Evolutionary conservation across 768 basidiomycete species (phyloP), one percentile per base, ranked within the genome.

Genomic region (Boletus vermiculosoides): DNA sequence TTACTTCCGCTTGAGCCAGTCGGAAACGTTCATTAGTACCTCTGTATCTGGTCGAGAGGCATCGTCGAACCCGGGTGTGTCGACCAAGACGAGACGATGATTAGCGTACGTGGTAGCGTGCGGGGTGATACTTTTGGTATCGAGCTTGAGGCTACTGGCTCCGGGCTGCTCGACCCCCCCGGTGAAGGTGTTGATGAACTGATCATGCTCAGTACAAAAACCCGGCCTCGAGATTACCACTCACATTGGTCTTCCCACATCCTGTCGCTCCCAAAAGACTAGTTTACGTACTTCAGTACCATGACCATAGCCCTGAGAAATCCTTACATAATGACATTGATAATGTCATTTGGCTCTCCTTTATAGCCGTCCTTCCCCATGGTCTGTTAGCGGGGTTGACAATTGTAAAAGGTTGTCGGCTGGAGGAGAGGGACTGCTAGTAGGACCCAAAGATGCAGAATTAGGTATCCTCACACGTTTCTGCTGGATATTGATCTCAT

Each of bases 181-280:
- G 1, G 64, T 56, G 46, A 65, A 25, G 0, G 34, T 23, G 40
- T 63, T 57, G 42, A 66, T 54, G 39, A 65, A 49, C 60, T 65
- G 6, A 5, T 22, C 5, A 10, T 42, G 3, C 18, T 15, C 22
- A 23, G 37, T 10, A 22, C 40, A 3, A 44, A 15, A 5, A 23
- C 39, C 25, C 36, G 3, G 39, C 2, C 22, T 16, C 23, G 7
- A 11, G n/a, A 22, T 18, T 4, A 41, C 4, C 30, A 50, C 65
- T 45, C 16, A 65, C 66, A 20, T 60, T 59, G 2, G 56, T 63
- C 52, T 63, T 67, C n/a, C 66, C 66, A 3, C 65, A 52, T 36
- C 63, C 66, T 5, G 59, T 67, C 11, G 59, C 63, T 0, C 66
- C 66, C 61, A 65, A 63, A 23, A 67, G 3, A 34, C 62, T 59